Conservation (phyloP, 1,284 basidiomycete species). For the Moniliophthora roreri region DNA sequence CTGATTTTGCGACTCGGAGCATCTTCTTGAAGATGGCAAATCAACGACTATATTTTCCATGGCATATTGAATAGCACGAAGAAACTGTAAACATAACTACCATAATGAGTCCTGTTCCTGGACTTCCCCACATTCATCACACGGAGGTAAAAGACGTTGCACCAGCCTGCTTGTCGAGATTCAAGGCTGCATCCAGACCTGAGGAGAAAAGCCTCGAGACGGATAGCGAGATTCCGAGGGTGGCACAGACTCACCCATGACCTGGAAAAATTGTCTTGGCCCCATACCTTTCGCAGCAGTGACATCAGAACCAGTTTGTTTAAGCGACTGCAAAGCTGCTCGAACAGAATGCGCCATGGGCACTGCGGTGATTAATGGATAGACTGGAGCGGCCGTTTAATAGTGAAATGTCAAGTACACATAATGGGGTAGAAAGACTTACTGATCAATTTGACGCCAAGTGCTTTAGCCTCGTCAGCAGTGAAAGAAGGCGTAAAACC, state of each 20-base stretch:
- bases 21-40: too few species aligned
- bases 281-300: slow-evolving; percentile 31
- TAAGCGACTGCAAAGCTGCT: slow-evolving; percentile 34
- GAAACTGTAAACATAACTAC: too few species aligned
- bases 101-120: too few species aligned
- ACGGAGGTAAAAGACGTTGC: slow-evolving; percentile 1
- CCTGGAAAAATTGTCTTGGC: slow-evolving; percentile 35
- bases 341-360: slow-evolving; percentile 36
- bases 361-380: slow-evolving; percentile 34
- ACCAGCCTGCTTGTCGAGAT: slow-evolving; percentile 6
- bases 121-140: slow-evolving; percentile 1
- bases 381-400: slow-evolving; percentile 24
- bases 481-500: slow-evolving; percentile 43
- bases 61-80: too few species aligned
- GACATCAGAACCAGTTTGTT: slow-evolving; percentile 36
- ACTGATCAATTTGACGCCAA: slow-evolving; percentile 43
- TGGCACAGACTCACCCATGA: slow-evolving; percentile 27
- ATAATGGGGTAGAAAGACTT: slow-evolving; percentile 4
- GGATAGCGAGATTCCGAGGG: too few species aligned
- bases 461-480: slow-evolving; percentile 34
- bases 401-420: neutral
- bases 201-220: neutral
- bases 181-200: slow-evolving; percentile 8
- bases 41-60: too few species aligned
- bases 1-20: too few species aligned